Percentiles rank a stretch among this genome's conserved stretches.
Evolutionary conservation across 2,329 filamentous ascomycete species (phyloP).

Genomic region (Aspergillus sp.): DNA sequence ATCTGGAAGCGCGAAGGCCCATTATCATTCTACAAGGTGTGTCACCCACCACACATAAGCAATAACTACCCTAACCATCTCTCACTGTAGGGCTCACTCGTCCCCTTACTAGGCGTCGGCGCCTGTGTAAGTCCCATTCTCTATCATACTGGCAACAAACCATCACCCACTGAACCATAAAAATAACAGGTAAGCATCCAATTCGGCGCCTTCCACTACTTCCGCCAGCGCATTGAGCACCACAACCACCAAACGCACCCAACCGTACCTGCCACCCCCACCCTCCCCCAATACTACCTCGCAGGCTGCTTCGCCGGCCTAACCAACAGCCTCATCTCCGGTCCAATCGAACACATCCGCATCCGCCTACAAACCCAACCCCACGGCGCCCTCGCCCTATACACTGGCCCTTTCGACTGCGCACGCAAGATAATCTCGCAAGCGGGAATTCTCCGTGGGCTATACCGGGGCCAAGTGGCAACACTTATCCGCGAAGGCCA

Average conservation of each 20-base stretch:
- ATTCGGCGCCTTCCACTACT: slow-evolving; percentile 90
- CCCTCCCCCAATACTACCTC: slow-evolving; percentile 80
- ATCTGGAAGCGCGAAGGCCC: slow-evolving; percentile 85
- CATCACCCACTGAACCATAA: neutral
- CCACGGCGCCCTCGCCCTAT: slow-evolving; percentile 72
- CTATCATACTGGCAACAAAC: neutral
- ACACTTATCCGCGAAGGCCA: slow-evolving; percentile 84
- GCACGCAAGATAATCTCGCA: slow-evolving; percentile 71
- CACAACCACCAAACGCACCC: slow-evolving; percentile 5
- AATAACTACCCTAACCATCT: neutral
- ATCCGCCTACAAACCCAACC: slow-evolving; percentile 93
- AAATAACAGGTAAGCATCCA: slow-evolving; percentile 68
- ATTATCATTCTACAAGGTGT: slow-evolving; percentile 77
- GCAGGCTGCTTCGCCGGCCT: slow-evolving; percentile 87
- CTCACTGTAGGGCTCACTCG: slow-evolving; percentile 71
- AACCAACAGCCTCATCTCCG: slow-evolving; percentile 80
- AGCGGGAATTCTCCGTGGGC: slow-evolving; percentile 64
- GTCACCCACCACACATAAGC: neutral
- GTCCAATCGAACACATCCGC: slow-evolving; percentile 90
- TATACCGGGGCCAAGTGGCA: slow-evolving; percentile 85
- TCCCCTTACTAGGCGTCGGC: slow-evolving; percentile 87
- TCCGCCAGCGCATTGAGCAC: slow-evolving; percentile 58
- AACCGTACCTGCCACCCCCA: slow-evolving; percentile 51
- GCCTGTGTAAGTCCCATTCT: slow-evolving; percentile 66
- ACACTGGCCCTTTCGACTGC: slow-evolving; percentile 81